Evolutionary conservation across 768 basidiomycete genomes (phyloP), one percentile per base, ranked within the genome.

Genomic region (Panellus pusillus): DNA sequence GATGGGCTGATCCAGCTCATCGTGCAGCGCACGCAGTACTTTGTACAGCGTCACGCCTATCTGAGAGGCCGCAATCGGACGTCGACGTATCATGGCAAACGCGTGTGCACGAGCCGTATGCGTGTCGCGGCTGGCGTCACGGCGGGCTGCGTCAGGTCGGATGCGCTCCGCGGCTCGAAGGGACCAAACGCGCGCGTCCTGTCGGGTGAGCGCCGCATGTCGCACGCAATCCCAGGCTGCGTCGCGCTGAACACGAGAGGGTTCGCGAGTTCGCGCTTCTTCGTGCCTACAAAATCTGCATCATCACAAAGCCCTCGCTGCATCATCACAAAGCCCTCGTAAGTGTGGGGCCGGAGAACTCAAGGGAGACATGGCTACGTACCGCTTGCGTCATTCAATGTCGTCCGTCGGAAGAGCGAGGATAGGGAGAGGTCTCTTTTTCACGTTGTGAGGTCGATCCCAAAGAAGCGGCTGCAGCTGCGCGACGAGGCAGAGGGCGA

Each of bases 11-110:
- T 61, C 52, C 40, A 81, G 69, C 29, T 62, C 58, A 17, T 52
- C 54, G 42, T 67, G 72, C 41, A 81, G 63, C 50, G 70, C 68
- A 43, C 52, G 42, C 56, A 80, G 74, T 35, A 81, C 61, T 44
- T 81, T 78, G 41, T 63, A 66, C 7, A 81, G 60, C 18, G 77
- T 78, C 50, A 79, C 70, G 44, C 74, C 78, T 64, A 28, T 17
- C 7, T 2, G 69, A 70, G 47, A 69, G 66, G 3, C 63, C 63
- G n/a, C n/a, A n/a, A 7, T 9, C 55, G 12, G 35, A 79, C 71
- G 52, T 81, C 78, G 59, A 81, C 72, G 59, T 72, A 76, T 79
- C 80, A 81, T 17, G 80, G 80, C 9, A 78, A 63, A 47, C 69
- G 70, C 1, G 69, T 53, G 61, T 77, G 75, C 58, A 73, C 76